These are phyloP conservation scores for Neurospora intermedia DNA, from an alignment of 495 filamentous ascomycete genomes.

Conservation along the genomic window DNA sequence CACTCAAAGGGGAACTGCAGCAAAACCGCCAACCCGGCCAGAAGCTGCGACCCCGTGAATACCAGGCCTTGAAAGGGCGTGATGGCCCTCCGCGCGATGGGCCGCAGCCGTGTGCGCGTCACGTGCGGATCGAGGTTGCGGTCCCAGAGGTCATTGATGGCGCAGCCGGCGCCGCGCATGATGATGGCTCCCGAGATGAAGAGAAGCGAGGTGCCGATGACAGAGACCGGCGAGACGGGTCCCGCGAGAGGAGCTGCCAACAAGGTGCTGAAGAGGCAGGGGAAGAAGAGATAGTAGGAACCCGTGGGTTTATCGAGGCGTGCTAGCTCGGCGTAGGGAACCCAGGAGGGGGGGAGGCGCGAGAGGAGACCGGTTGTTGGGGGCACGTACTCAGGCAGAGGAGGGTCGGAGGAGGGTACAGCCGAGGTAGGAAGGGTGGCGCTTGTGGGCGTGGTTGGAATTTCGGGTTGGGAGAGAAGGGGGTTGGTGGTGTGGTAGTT, in stretches of 20 bases:
- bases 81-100: conserved; percentile 79
- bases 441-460: not conserved
- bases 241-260: conserved; percentile 50
- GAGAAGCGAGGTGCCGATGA: conserved; percentile 55
- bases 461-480: conserved; percentile 9
- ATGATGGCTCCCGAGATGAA: conserved; percentile 84
- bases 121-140: conserved; percentile 86
- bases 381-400: conserved; percentile 42
- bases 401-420: not conserved
- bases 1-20: conserved; percentile 79
- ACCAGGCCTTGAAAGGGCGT: conserved; percentile 60
- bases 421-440: conserved; percentile 1
- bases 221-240: conserved; percentile 46
- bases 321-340: conserved; percentile 89
- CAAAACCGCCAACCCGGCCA: conserved; percentile 71
- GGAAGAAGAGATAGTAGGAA: conserved; percentile 92
- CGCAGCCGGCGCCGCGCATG: conserved; percentile 97
- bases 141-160: conserved; percentile 97
- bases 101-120: conserved; percentile 73
- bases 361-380: conserved; percentile 72
- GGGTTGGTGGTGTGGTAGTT: conserved; percentile 15
- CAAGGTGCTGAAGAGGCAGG: conserved; percentile 84
- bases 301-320: conserved; percentile 91
- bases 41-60: conserved; percentile 74
- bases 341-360: conserved; percentile 58